Conservation (phyloP, 768 basidiomycete genomes). For the Tephrocybe sp. region DNA sequence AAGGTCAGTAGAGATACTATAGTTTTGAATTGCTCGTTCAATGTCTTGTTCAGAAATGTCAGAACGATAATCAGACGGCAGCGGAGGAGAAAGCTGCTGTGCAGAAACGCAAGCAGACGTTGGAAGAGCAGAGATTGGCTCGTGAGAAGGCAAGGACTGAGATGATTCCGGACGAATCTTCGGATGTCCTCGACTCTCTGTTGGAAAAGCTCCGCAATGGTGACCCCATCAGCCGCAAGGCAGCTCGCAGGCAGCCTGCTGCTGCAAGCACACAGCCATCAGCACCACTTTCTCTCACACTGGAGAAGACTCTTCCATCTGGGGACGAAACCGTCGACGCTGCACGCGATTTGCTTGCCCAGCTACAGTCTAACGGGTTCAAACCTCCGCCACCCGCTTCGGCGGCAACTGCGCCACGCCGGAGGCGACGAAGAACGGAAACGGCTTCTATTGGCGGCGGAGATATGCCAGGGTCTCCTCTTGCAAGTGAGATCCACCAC, state of each 20-base stretch:
- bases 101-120: constrained; percentile 68
- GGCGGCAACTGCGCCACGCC: constrained; percentile 34
- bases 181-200: constrained; percentile 70
- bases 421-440: constrained; percentile 37
- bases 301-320: constrained; percentile 31
- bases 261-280: constrained; percentile 31
- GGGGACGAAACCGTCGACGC: constrained; percentile 42
- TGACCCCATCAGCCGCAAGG: constrained; percentile 57
- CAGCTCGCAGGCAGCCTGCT: constrained; percentile 50
- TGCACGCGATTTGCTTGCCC: constrained; percentile 76
- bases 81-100: constrained; percentile 68
- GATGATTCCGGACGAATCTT: constrained; percentile 40
- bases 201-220: constrained; percentile 74
- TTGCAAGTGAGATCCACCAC: constrained; percentile 31
- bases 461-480: constrained; percentile 32
- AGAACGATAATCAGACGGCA: constrained; percentile 70
- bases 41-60: constrained; percentile 71
- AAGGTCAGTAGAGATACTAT: constrained; percentile 42
- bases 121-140: constrained; percentile 60
- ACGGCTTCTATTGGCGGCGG: constrained; percentile 20
- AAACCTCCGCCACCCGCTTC: constrained; percentile 51
- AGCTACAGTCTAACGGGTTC: constrained; percentile 72
- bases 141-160: constrained; percentile 50
- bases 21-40: not conserved
- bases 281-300: constrained; percentile 32